phyloP scores from a whole-genome alignment of 192 early-diverging fungal species.

The Umbelopsis ramanniana region DNA sequence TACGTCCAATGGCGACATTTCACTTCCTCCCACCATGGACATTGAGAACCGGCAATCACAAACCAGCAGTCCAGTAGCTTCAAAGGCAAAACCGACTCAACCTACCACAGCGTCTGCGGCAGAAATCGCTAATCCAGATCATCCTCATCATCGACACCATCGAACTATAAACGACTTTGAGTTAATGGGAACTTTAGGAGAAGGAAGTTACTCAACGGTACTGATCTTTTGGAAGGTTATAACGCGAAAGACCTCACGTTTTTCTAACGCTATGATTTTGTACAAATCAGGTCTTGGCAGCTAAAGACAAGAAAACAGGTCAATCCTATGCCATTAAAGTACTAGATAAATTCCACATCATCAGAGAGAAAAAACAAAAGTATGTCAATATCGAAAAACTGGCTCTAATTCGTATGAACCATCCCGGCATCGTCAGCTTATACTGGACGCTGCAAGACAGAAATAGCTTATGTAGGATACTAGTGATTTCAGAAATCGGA shows the following conservation, averaged over 20 bases:
- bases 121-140: conserved; percentile 37
- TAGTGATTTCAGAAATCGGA: not conserved
- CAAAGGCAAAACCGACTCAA: not conserved
- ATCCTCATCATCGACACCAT: conserved; percentile 55
- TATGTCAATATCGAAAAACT: conserved; percentile 96
- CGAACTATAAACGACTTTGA: conserved; percentile 83
- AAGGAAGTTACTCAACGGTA: conserved; percentile 96
- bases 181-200: conserved; percentile 84
- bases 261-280: not conserved
- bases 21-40: not conserved
- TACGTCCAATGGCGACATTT: not conserved
- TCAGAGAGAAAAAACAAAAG: conserved; percentile 95
- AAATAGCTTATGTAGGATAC: conserved; percentile 71
- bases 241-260: not conserved
- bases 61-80: not conserved
- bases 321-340: conserved; percentile 90
- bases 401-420: conserved; percentile 81
- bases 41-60: not conserved
- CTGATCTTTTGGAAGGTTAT: not conserved
- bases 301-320: conserved; percentile 69
- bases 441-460: conserved; percentile 97
- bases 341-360: conserved; percentile 83
- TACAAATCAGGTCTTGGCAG: conserved; percentile 64
- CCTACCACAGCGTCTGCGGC: conserved; percentile 4
- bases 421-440: conserved; percentile 90